Percentiles rank a stretch among this genome's conserved stretches.
Conservation (phyloP, 495 filamentous ascomycete species). For the Penicillium ucsense region DNA sequence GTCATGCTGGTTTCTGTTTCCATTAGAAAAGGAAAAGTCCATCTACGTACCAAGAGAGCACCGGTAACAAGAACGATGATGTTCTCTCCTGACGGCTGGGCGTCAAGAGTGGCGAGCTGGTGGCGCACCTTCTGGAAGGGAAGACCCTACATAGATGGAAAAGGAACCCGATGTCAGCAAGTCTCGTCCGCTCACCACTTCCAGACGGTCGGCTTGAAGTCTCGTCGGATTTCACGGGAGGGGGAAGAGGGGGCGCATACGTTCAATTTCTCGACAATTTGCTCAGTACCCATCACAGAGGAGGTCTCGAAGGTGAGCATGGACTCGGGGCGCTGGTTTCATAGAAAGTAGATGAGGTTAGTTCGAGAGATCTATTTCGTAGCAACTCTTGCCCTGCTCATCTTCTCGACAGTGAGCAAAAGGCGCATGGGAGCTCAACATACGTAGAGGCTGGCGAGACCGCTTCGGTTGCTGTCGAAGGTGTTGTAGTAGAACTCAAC, state of each 20-base stretch:
- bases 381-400: too few relatives aligned
- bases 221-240: too few relatives aligned
- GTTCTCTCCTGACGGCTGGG: conserved; percentile 57
- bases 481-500: conserved; percentile 79
- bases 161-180: conserved; percentile 3
- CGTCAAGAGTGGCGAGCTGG: conserved; percentile 57
- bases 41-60: conserved; percentile 56
- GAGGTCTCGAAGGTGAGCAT: conserved; percentile 86
- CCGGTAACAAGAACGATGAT: conserved; percentile 84
- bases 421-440: not conserved
- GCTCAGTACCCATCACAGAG: conserved; percentile 44
- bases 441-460: conserved; percentile 71
- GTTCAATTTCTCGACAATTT: conserved; percentile 67
- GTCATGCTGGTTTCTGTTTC: too few relatives aligned
- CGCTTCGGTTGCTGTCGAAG: conserved; percentile 59
- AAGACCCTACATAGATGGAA: conserved; percentile 42
- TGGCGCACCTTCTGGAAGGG: conserved; percentile 76
- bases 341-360: conserved; percentile 1
- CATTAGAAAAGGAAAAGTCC: not conserved
- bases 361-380: not conserved
- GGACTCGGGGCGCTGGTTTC: conserved; percentile 61
- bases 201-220: too few relatives aligned
- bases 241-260: conserved; percentile 38
- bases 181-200: not conserved
- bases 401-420: too few relatives aligned